These are phyloP conservation scores for Colletotrichum higginsianum DNA, from an alignment of 2,329 filamentous ascomycete genomes.

Conservation along the genomic window DNA sequence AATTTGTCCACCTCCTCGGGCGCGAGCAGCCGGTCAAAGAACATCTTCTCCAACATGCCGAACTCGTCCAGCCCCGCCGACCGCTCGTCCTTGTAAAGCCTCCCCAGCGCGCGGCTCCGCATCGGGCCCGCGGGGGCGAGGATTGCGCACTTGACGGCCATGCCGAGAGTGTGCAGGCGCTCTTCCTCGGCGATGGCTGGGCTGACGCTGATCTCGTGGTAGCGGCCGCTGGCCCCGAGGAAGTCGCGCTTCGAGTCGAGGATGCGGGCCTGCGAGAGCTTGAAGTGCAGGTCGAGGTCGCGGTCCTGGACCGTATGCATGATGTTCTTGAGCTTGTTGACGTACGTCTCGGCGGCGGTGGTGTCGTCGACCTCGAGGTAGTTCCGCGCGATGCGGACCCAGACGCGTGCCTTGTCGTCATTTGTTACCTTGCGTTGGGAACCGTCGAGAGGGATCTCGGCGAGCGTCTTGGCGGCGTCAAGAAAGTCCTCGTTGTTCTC, in stretches of 20 bases:
- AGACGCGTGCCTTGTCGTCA: slow-evolving; percentile 85
- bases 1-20: slow-evolving; percentile 90
- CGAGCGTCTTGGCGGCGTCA: slow-evolving; percentile 82
- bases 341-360: slow-evolving; percentile 84
- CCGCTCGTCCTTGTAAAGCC: slow-evolving; percentile 94
- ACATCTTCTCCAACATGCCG: slow-evolving; percentile 96
- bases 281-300: slow-evolving; percentile 85
- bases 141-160: slow-evolving; percentile 92
- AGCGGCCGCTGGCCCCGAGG: slow-evolving; percentile 87
- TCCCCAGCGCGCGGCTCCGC: slow-evolving; percentile 83
- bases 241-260: slow-evolving; percentile 92
- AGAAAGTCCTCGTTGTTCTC: slow-evolving; percentile 86
- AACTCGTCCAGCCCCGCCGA: slow-evolving; percentile 83
- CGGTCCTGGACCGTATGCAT: slow-evolving; percentile 84
- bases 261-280: slow-evolving; percentile 92
- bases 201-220: slow-evolving; percentile 88
- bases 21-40: slow-evolving; percentile 87
- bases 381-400: slow-evolving; percentile 94
- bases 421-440: slow-evolving; percentile 88
- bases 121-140: slow-evolving; percentile 91
- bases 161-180: slow-evolving; percentile 84
- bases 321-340: slow-evolving; percentile 96
- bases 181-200: slow-evolving; percentile 87
- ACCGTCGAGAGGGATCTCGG: slow-evolving; percentile 89
- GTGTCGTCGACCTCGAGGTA: slow-evolving; percentile 96